Evolutionary conservation across 805 yeast genomes (phyloP), one percentile per base, ranked within the genome.

Genomic region (Schizosaccharomyces osmophilus): DNA sequence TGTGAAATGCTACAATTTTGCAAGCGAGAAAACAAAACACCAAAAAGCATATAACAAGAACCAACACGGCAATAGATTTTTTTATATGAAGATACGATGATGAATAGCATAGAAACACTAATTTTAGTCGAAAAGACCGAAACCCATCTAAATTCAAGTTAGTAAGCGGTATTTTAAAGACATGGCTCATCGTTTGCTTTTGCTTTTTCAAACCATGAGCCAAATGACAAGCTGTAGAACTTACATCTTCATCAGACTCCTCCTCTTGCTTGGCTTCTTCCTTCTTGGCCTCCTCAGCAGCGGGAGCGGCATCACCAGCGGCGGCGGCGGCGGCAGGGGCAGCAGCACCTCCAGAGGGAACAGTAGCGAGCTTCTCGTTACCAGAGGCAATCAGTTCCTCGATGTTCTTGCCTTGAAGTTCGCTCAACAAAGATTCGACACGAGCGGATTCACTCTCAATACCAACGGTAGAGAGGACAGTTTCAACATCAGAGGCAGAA

Each of bases 321-420:
- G 84, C 83, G 70, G 84, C 83, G 70, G 84, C 80, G 72, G 81
- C 78, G 70, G 84, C 76, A 69, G 93, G 77, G 72, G 87, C 81
- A 76, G 93, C 95, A 75, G 96, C 93, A 79, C 95, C 97, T 76
- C 96, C 97, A 73, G 96, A 71, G 77, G 97, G 97, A 68, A 90
- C 94, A 69, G 97, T 83, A 70, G 97, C 94, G 75, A 93, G 86
- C 82, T 93, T 93, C 79, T 84, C 78, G 78, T 85, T 78, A 81
- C 98, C 98, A 79, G 83, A 93, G 71, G 95, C 85, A 71, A 93
- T 82, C 78, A 93, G 83, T 70, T 67, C 48, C 41, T 48, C 57
- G n/a, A 87, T 81, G 73, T 85, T 73, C 84, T 93, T 93, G 77
- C 97, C 98, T 76, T 88, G 93, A 71, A 93, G 80, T 72, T 93